phyloP scores from a whole-genome alignment of 1,139 yeast genomes.

The Yamadazyma conglobata region DNA sequence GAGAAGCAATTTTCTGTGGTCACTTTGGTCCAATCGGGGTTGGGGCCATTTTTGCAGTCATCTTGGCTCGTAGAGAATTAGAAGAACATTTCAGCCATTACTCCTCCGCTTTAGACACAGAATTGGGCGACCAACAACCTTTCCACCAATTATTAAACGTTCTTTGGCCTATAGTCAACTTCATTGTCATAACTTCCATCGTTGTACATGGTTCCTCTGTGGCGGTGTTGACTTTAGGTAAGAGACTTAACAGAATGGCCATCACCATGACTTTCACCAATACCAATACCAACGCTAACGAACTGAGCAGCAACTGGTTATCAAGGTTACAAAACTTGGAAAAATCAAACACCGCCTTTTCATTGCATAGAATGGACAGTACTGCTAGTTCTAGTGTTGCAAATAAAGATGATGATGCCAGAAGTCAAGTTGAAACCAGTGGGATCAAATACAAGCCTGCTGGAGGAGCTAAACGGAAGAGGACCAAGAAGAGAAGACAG shows the following conservation, averaged over 20 bases:
- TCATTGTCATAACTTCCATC: slow-evolving; percentile 81
- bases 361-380: slow-evolving; percentile 79
- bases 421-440: slow-evolving; percentile 48
- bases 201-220: slow-evolving; percentile 96
- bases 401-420: slow-evolving; percentile 14
- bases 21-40: slow-evolving; percentile 99
- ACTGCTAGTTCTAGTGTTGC: slow-evolving; percentile 19
- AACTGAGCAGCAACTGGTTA: slow-evolving; percentile 71
- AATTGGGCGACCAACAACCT: slow-evolving; percentile 45
- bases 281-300: slow-evolving; percentile 65
- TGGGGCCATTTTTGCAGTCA: slow-evolving; percentile 90
- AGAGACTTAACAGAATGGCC: slow-evolving; percentile 86
- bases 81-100: slow-evolving; percentile 47
- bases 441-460: slow-evolving; percentile 74
- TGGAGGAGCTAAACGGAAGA: slow-evolving; percentile 65
- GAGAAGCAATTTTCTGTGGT: slow-evolving; percentile 93
- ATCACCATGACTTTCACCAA: slow-evolving; percentile 85
- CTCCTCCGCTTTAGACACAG: slow-evolving; percentile 31
- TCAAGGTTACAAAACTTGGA: slow-evolving; percentile 80
- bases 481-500: slow-evolving; percentile 36
- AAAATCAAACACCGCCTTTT: slow-evolving; percentile 67
- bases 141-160: slow-evolving; percentile 69
- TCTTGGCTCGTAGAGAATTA: slow-evolving; percentile 76
- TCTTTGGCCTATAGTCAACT: slow-evolving; percentile 90
- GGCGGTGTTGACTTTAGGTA: slow-evolving; percentile 88